A percentile compares a stretch with the other conserved stretches of the same genome.
Conservation (phyloP, 2,329 filamentous ascomycete genomes). For the Aspergillus spinulosporus region DNA sequence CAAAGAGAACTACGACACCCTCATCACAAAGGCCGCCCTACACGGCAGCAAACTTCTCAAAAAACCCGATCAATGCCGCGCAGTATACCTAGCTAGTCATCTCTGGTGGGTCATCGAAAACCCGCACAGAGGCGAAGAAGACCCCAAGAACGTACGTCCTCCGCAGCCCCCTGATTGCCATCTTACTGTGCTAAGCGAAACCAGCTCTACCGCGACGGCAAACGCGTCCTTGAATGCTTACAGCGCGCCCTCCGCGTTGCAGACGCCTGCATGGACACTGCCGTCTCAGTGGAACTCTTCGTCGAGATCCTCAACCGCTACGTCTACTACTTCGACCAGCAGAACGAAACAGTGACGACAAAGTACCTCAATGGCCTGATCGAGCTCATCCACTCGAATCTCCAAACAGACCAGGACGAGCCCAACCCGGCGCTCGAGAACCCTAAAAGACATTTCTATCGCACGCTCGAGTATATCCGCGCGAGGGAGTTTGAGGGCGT, state of each 20-base stretch:
- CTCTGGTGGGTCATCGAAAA: constrained; percentile 97
- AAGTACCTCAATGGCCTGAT: constrained; percentile 98
- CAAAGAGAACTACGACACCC: constrained; percentile 96
- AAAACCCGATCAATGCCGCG: constrained; percentile 96
- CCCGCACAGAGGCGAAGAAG: constrained; percentile 72
- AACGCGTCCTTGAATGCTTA: constrained; percentile 92
- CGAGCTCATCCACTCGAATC: constrained; percentile 95
- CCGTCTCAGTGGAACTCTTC: constrained; percentile 94
- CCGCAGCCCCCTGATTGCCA: neutral
- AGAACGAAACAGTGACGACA: constrained; percentile 96
- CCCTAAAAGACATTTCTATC: constrained; percentile 89
- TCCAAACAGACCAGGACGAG: constrained; percentile 71
- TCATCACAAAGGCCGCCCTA: constrained; percentile 96
- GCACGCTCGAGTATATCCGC: constrained; percentile 90
- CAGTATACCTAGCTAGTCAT: constrained; percentile 94
- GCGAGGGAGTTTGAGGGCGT: constrained; percentile 92
- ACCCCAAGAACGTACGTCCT: constrained; percentile 70
- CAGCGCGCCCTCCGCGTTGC: constrained; percentile 93
- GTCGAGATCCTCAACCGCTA: constrained; percentile 98
- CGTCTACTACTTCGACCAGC: constrained; percentile 98
- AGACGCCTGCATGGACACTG: constrained; percentile 98
- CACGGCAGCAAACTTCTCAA: constrained; percentile 96
- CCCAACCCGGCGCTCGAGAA: constrained; percentile 75
- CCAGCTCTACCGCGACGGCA: constrained; percentile 93
- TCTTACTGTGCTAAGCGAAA: constrained; percentile 8